A percentile compares a stretch with the other conserved stretches of the same genome.
Conservation (phyloP, 2,329 filamentous ascomycete genomes). For the Penicillium sp. region DNA sequence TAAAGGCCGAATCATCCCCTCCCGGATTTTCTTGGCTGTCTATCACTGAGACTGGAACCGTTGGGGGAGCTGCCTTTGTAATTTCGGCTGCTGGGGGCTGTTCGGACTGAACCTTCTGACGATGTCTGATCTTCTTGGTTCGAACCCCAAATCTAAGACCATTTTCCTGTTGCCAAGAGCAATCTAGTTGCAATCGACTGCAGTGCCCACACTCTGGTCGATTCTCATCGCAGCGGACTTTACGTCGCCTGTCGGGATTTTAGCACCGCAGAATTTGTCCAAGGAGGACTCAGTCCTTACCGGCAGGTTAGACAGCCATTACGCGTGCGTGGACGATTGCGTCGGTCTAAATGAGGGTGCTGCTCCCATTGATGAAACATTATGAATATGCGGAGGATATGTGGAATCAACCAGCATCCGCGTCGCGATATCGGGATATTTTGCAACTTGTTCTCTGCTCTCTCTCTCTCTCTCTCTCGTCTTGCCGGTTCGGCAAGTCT, state of each 20-base stretch:
- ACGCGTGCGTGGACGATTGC: slow-evolving; percentile 13
- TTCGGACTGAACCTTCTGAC: not conserved
- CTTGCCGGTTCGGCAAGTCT: slow-evolving; percentile 15
- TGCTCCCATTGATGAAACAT: slow-evolving; percentile 18
- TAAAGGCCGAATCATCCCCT: slow-evolving; percentile 8
- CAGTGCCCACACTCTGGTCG: slow-evolving; percentile 11
- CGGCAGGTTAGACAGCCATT: slow-evolving; percentile 16
- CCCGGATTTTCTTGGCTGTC: not conserved
- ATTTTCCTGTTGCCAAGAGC: slow-evolving; percentile 12
- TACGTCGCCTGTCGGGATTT: slow-evolving; percentile 7
- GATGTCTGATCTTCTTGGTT: slow-evolving; percentile 10
- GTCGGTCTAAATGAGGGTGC: slow-evolving; percentile 9
- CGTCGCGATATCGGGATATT: no score
- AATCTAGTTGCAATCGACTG: slow-evolving; percentile 10
- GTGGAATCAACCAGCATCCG: not conserved
- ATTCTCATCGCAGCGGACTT: slow-evolving; percentile 15
- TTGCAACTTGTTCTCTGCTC: no score
- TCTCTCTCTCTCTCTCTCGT: no score
- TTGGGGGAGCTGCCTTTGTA: not conserved
- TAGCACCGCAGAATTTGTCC: not conserved
- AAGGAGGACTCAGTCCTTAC: not conserved
- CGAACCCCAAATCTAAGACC: slow-evolving; percentile 1
- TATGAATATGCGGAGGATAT: not conserved
- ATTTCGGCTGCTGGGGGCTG: not conserved
- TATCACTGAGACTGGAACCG: not conserved